These are phyloP conservation scores for Fomitopsis palustris DNA, from an alignment of 1,284 basidiomycete genomes.

Conservation along the genomic window DNA sequence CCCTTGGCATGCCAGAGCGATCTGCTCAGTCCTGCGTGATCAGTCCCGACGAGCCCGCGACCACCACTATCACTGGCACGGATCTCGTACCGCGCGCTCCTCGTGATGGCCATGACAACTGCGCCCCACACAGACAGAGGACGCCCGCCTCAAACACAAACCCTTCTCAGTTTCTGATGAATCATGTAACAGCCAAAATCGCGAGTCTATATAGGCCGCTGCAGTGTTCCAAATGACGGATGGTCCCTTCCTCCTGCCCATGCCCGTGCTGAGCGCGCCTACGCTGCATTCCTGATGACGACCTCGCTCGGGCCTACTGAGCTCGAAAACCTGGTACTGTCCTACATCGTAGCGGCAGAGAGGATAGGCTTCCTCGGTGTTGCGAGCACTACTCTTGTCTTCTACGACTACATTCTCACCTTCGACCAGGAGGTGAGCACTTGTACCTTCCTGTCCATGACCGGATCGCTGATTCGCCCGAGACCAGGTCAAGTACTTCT, in stretches of 20 bases:
- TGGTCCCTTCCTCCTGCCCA: neutral
- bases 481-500: constrained; percentile 24
- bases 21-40: neutral
- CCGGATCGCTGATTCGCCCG: neutral
- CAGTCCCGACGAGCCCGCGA: neutral
- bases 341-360: constrained; percentile 12
- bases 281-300: neutral
- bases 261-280: neutral
- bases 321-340: constrained; percentile 3
- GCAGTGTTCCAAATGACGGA: neutral
- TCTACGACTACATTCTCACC: constrained; percentile 23
- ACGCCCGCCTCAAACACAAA: neutral
- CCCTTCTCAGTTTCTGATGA: neutral
- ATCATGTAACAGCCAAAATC: neutral
- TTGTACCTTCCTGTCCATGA: neutral
- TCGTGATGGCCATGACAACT: constrained; percentile 1
- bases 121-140: neutral
- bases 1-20: too few relatives aligned
- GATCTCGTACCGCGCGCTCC: neutral
- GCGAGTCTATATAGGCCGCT: neutral
- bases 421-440: constrained; percentile 23
- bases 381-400: constrained; percentile 7
- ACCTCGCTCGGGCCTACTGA: constrained; percentile 5
- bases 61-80: neutral
- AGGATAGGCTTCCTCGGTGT: constrained; percentile 15